Evolutionary conservation across 176 grass and related monocot genomes (phyloP), one percentile per base, ranked within the genome.

Genomic region (Dendrocalamus sinicus): DNA sequence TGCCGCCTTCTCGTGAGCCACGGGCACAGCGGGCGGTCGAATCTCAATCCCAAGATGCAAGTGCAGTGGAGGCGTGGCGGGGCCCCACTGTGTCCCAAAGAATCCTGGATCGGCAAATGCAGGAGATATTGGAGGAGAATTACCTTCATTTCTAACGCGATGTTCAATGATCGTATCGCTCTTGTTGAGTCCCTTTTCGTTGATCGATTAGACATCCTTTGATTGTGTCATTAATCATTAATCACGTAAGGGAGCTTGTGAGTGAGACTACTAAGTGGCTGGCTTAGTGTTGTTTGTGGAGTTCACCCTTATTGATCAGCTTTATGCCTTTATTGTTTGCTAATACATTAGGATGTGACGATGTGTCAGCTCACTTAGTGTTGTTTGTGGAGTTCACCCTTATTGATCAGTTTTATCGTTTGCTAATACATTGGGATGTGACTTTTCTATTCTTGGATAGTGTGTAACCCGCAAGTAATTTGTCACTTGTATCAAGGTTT

Each of bases 141-240:
- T 80, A 8, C 5, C 70, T 66, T 54, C 54, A 41, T 37, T 72
- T 58, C 76, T 47, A 77, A 86, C 84, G 76, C 84, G 28, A 73
- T 83, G 67, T 87, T 90, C 79, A 54, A 28, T 58, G 76, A 88
- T 69, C 85, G 89, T 91, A 75, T 52, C 1, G 9, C 15, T 12
- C 44, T 63, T 76, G 45, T 22, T 9, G n/a, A 51, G 15, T 77
- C 37, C 15, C 32, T 54, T 72, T 12, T 28, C 1, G 57, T 1
- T 44, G 63, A 14, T 35, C 8, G 2, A 32, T 0, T 81, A 8
- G 30, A 28, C 57, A 32, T 37, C 53, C n/a, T 63, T 54, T 28
- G 2, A 46, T 55, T 26, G 32, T 23, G 22, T 4, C 39, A 40
- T 67, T 72, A 11, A 73, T 52, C 10, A 28, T 48, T 28, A 28